Percentiles rank a stretch among this genome's conserved stretches.
Conservation (phyloP, 345 rosid species). For the Diplotaxis tenuifolia region DNA sequence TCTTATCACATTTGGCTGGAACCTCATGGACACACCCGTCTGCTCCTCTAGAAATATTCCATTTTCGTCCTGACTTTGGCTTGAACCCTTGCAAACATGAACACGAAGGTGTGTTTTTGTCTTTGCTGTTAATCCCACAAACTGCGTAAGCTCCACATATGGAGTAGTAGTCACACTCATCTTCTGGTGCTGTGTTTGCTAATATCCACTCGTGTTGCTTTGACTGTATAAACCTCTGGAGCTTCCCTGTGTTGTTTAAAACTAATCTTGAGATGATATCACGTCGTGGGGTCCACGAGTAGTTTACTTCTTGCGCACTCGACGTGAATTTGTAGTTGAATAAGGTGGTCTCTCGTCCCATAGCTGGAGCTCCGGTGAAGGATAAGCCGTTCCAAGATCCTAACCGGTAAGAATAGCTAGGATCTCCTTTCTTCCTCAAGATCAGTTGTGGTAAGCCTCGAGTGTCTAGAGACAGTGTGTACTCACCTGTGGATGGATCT, state of each 20-base stretch:
- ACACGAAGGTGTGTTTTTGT: constrained; percentile 68
- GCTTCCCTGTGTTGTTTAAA: constrained; percentile 33
- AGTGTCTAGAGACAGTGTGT: constrained; percentile 51
- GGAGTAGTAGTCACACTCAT: constrained; percentile 67
- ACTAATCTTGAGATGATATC: constrained; percentile 45
- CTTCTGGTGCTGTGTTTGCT: constrained; percentile 61
- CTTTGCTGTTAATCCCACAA: constrained; percentile 51
- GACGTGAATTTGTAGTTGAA: constrained; percentile 44
- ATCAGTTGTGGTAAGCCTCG: constrained; percentile 66
- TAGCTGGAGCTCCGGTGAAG: constrained; percentile 31
- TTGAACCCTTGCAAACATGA: constrained; percentile 57
- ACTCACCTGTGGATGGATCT: constrained; percentile 65
- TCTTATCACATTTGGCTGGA: constrained; percentile 37
- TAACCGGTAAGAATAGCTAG: constrained; percentile 33
- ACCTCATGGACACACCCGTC: constrained; percentile 63
- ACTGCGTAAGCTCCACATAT: constrained; percentile 75
- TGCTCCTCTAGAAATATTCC: constrained; percentile 59
- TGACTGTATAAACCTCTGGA: constrained; percentile 40
- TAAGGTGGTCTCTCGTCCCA: constrained; percentile 26
- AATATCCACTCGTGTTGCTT: constrained; percentile 48
- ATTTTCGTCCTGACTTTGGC: constrained; percentile 46
- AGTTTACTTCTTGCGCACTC: constrained; percentile 37
- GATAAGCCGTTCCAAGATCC: constrained; percentile 77
- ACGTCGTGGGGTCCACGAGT: constrained; percentile 22
- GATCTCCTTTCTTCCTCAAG: constrained; percentile 35